These are phyloP conservation scores for Cryphonectria japonica DNA, from an alignment of 2,329 filamentous ascomycete species.

Conservation along the genomic window DNA sequence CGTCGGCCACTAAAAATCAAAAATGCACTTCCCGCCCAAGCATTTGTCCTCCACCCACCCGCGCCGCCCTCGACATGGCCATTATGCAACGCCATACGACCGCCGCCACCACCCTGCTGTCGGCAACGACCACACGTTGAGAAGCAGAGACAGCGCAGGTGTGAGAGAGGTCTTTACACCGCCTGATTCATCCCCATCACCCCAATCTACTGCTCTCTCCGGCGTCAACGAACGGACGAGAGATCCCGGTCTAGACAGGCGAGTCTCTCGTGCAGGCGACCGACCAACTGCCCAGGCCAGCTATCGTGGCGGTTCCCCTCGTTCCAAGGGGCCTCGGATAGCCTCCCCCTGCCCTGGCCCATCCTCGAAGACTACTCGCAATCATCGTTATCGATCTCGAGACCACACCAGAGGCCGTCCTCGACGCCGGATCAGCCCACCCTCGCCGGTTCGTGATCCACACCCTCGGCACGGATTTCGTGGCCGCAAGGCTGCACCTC, in stretches of 20 bases:
- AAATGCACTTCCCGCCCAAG: constrained; percentile 36
- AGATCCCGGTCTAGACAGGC: constrained; percentile 29
- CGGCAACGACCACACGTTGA: constrained; percentile 41
- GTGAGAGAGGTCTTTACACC: constrained; percentile 34
- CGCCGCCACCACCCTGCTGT: constrained; percentile 35
- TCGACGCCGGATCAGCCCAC: constrained; percentile 35
- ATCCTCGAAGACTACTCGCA: constrained; percentile 39
- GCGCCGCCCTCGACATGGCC: constrained; percentile 35
- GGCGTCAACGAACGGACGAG: constrained; percentile 30
- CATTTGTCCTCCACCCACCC: constrained; percentile 31
- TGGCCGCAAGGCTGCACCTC: constrained; percentile 44
- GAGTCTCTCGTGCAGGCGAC: constrained; percentile 29
- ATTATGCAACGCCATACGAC: constrained; percentile 50
- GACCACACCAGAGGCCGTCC: constrained; percentile 44
- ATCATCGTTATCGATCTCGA: constrained; percentile 44
- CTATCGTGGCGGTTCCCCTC: constrained; percentile 31
- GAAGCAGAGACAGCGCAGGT: constrained; percentile 41
- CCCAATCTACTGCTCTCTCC: constrained; percentile 36
- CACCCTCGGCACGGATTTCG: constrained; percentile 43
- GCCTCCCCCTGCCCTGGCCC: constrained; percentile 36
- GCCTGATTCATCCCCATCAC: constrained; percentile 38
- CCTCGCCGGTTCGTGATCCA: constrained; percentile 30
- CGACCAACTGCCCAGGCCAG: constrained; percentile 32
- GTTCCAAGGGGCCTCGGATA: constrained; percentile 36
- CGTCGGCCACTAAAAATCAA: constrained; percentile 36